Percentiles rank a stretch among this genome's conserved stretches.
phyloP scores from a whole-genome alignment of 768 basidiomycete species.

The Trametes cinnabarina region DNA sequence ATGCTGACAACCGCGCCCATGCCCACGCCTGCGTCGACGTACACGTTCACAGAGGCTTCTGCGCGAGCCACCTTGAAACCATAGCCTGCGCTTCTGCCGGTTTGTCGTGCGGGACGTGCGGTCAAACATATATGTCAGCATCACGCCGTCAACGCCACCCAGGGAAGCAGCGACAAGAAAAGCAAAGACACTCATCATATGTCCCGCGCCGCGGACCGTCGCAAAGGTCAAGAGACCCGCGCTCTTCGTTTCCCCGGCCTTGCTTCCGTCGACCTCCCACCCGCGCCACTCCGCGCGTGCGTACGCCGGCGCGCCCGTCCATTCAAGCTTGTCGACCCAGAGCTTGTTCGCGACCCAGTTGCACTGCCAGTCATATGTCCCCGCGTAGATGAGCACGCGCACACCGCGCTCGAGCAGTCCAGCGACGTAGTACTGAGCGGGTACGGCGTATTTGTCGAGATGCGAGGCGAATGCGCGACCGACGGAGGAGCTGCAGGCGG shows the following conservation, averaged over 20 bases:
- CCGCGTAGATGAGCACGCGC: conserved; percentile 70
- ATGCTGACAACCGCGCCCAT: not conserved
- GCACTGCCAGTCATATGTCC: conserved; percentile 78
- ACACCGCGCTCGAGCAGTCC: conserved; percentile 75
- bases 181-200: conserved; percentile 49
- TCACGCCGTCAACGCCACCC: not conserved
- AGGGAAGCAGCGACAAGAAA: not conserved
- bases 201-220: conserved; percentile 60
- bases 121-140: conserved; percentile 17
- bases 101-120: conserved; percentile 65
- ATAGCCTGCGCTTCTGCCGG: conserved; percentile 61
- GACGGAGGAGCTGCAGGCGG: conserved; percentile 55
- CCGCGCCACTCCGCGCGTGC: conserved; percentile 46
- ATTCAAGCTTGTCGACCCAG: conserved; percentile 73
- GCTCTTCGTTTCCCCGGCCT: conserved; percentile 56
- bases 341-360: conserved; percentile 76
- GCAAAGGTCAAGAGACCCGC: conserved; percentile 61
- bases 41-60: conserved; percentile 28
- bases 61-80: conserved; percentile 62
- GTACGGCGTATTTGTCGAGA: conserved; percentile 58
- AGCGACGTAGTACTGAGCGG: conserved; percentile 64
- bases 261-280: conserved; percentile 57
- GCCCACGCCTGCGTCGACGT: not conserved
- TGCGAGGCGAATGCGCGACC: conserved; percentile 48
- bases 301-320: conserved; percentile 63